Percentiles rank a stretch among this genome's conserved stretches.
Conservation (phyloP, 331 rosid genomes). For the Rosa hybrid region DNA sequence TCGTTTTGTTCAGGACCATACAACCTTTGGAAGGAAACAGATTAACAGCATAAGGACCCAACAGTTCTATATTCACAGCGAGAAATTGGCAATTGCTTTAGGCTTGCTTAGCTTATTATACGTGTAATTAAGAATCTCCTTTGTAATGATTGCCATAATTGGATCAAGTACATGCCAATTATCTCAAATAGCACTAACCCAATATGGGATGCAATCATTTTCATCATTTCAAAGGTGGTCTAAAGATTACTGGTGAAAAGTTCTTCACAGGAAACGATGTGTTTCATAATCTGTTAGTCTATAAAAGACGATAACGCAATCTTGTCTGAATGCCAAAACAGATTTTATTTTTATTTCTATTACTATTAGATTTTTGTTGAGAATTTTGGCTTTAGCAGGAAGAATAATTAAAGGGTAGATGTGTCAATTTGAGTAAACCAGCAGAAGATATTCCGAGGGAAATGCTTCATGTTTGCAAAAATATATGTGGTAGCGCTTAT, state of each 20-base stretch:
- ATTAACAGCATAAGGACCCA: constrained; percentile 54
- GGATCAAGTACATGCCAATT: constrained; percentile 43
- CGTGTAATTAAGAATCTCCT: constrained; percentile 71
- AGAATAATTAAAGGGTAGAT: background rate
- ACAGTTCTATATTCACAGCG: constrained; percentile 54
- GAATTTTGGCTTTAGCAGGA: background rate
- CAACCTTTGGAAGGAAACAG: constrained; percentile 58
- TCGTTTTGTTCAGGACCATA: constrained; percentile 52
- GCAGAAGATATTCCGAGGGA: constrained; percentile 41
- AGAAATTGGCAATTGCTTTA: constrained; percentile 72
- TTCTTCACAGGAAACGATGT: background rate
- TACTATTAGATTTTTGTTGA: background rate
- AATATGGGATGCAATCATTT: constrained; percentile 64
- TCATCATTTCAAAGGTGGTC: constrained; percentile 78
- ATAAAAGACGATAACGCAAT: background rate
- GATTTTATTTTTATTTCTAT: background rate
- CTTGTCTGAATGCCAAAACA: background rate
- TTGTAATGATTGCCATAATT: constrained; percentile 86
- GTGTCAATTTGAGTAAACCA: background rate
- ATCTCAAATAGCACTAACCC: constrained; percentile 53
- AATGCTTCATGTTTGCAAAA: background rate
- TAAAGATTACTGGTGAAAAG: constrained; percentile 66
- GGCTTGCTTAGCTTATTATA: constrained; percentile 3
- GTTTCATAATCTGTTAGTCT: background rate
- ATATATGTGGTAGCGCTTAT: constrained; percentile 64